Base-by-base conservation (phyloP, 2,329 filamentous ascomycete genomes). In the Pseudogymnoascus sp. region DNA sequence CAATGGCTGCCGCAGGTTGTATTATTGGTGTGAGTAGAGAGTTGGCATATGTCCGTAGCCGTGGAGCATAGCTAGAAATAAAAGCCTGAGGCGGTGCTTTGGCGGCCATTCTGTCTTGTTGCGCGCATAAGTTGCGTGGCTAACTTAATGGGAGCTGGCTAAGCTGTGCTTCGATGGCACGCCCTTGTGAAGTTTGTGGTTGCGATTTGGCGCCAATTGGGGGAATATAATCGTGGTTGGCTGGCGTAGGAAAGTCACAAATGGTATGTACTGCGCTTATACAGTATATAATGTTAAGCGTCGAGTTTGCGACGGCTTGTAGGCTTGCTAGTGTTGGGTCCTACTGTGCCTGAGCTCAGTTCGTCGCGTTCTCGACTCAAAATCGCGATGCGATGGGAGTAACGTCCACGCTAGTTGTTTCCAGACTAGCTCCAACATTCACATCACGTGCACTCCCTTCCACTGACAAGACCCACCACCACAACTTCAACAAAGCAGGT, bases 1-100 rank as follows among this genome's bases (percentile, higher is more conserved):
- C 74, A n/a, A 84, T 81, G 62, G 79, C 79, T 67, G 86, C 81
- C 64, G 85, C 86, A 61, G 82, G 82, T 65, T 88, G 89, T 64
- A 93, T 83, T 64, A 94, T 86, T 35, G 93, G 92, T 22, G 90
- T 90, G 64, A 97, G 83, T 61, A 97, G 85, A 37, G 93, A 90
- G 77, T 97, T 97, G 73, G 88, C 90, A 78, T 95, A 97, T 65
- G 86, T 84, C 72, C 93, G 90, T 71, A 97, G 78, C 70, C 93
- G 89, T 65, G 93, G 90, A 75, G 93, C 91, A 77, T 96, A 97
- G 72, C 88, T 91, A 61, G 91, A 93, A 68, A 94, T 86, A 71
- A 96, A 94, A 43, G 91, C 90, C 77, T 96, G 90, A 57, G 91
- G 91, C 66, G 82, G 81, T 70, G 81, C 58, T 54, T 64, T 62